A percentile compares a stretch with the other conserved stretches of the same genome.
phyloP scores from a whole-genome alignment of 345 rosid genomes.

The Populus alba region DNA sequence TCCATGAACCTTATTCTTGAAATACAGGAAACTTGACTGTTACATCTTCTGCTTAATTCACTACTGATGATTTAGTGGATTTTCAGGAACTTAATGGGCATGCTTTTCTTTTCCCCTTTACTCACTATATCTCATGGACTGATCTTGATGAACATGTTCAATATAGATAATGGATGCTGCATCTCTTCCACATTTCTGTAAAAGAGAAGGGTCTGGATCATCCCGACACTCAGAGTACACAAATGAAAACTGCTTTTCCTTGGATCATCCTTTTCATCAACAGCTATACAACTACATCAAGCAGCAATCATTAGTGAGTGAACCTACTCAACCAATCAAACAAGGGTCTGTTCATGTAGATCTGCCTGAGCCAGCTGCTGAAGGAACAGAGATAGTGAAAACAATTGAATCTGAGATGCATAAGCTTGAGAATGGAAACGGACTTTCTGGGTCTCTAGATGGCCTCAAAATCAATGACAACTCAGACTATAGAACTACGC shows the following conservation, averaged over 20 bases:
- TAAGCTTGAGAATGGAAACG: constrained; percentile 53
- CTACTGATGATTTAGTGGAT: neutral
- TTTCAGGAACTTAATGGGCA: neutral
- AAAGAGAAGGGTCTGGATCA: constrained; percentile 79
- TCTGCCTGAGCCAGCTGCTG: constrained; percentile 62
- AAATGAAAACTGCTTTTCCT: constrained; percentile 54
- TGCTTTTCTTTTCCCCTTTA: no score
- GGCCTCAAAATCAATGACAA: constrained; percentile 34
- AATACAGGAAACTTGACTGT: constrained; percentile 1
- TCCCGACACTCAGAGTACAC: constrained; percentile 49
- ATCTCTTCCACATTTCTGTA: constrained; percentile 91
- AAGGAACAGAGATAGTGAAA: constrained; percentile 58
- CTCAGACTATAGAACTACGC: constrained; percentile 7
- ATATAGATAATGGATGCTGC: constrained; percentile 72
- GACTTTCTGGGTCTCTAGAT: constrained; percentile 30
- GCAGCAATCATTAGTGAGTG: constrained; percentile 42
- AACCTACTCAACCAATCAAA: constrained; percentile 50
- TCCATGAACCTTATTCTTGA: constrained; percentile 1
- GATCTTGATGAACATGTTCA: constrained; percentile 11
- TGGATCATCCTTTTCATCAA: constrained; percentile 86
- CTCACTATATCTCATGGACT: neutral
- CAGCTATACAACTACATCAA: constrained; percentile 81
- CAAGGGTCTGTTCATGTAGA: constrained; percentile 92
- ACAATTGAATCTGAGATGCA: constrained; percentile 74
- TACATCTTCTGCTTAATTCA: neutral